A percentile compares a stretch with the other conserved stretches of the same genome.
Conservation (phyloP, 2,329 filamentous ascomycete genomes). For the Herpotrichia juniperi region DNA sequence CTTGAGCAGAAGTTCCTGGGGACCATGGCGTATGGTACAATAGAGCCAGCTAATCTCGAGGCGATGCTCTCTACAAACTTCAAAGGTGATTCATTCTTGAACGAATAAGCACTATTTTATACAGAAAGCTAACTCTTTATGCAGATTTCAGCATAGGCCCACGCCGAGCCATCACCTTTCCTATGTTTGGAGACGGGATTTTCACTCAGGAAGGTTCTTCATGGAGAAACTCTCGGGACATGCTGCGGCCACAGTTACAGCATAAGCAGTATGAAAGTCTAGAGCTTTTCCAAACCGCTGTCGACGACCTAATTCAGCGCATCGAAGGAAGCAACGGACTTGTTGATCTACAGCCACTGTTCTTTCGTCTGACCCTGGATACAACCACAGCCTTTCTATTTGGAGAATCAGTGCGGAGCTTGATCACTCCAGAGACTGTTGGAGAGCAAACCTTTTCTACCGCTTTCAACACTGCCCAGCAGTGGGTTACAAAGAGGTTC, state of each 20-base stretch:
- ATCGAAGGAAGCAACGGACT: slow-evolving; percentile 54
- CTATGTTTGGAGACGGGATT: slow-evolving; percentile 47
- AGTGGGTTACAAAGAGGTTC: slow-evolving; percentile 41
- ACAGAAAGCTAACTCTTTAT: too few relatives aligned
- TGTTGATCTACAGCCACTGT: slow-evolving; percentile 66
- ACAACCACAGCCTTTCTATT: slow-evolving; percentile 72
- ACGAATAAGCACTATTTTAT: too few relatives aligned
- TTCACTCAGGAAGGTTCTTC: slow-evolving; percentile 50
- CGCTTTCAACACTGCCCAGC: slow-evolving; percentile 48
- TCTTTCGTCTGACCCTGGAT: slow-evolving; percentile 72
- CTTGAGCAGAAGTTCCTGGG: slow-evolving; percentile 28
- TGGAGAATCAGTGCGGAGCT: slow-evolving; percentile 53
- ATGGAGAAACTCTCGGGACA: slow-evolving; percentile 40
- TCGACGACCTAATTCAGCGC: slow-evolving; percentile 59
- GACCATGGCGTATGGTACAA: slow-evolving; percentile 23
- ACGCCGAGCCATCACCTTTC: slow-evolving; percentile 41
- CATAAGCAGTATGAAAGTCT: slow-evolving; percentile 57
- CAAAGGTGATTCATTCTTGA: slow-evolving; percentile 22
- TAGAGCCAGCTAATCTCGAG: slow-evolving; percentile 32
- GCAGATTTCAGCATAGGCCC: slow-evolving; percentile 47
- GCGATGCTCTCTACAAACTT: slow-evolving; percentile 25
- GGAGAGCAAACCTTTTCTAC: slow-evolving; percentile 39
- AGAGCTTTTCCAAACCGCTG: slow-evolving; percentile 62
- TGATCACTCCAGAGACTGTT: slow-evolving; percentile 22
- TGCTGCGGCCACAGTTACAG: slow-evolving; percentile 56